A percentile compares a stretch with the other conserved stretches of the same genome.
Evolutionary conservation across 345 rosid species (phyloP).

Genomic region (Physaria fendleri): DNA sequence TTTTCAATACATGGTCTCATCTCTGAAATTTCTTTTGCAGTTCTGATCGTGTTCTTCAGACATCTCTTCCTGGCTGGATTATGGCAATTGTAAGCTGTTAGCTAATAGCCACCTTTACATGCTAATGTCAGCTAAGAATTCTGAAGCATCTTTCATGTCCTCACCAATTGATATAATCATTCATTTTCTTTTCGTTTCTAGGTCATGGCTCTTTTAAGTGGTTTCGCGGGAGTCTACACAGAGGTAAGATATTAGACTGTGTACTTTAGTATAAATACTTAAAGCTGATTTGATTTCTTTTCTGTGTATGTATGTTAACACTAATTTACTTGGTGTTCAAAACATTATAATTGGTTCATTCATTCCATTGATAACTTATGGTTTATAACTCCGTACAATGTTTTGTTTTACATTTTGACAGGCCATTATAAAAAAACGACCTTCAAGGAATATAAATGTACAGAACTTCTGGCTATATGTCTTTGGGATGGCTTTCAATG

Average conservation of each 20-base stretch:
- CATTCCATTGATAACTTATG: too few relatives aligned
- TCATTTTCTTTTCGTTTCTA: slow-evolving; percentile 23
- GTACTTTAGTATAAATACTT: background rate
- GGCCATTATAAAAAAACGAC: slow-evolving; percentile 92
- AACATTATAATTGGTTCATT: too few relatives aligned
- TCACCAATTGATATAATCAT: background rate
- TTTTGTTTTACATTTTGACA: slow-evolving; percentile 35
- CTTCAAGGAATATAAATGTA: slow-evolving; percentile 91
- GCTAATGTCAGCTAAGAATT: background rate
- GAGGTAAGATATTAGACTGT: too few relatives aligned
- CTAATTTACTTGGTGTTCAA: background rate
- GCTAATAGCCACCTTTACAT: slow-evolving; percentile 7
- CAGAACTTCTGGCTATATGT: slow-evolving; percentile 94
- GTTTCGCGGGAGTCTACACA: slow-evolving; percentile 96
- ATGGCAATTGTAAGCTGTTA: slow-evolving; percentile 87
- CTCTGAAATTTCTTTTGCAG: slow-evolving; percentile 40
- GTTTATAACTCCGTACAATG: too few relatives aligned
- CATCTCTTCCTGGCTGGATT: slow-evolving; percentile 84
- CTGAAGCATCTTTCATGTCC: slow-evolving; percentile 3
- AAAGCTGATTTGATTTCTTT: background rate
- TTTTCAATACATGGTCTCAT: background rate
- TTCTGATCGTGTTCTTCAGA: slow-evolving; percentile 90
- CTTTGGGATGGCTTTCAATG: slow-evolving; percentile 96
- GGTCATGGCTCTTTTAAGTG: slow-evolving; percentile 97
- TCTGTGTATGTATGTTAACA: background rate